These are phyloP conservation scores for Gracilariopsis chorda DNA, from an alignment of 23 red algal species.

Conservation along the genomic window DNA sequence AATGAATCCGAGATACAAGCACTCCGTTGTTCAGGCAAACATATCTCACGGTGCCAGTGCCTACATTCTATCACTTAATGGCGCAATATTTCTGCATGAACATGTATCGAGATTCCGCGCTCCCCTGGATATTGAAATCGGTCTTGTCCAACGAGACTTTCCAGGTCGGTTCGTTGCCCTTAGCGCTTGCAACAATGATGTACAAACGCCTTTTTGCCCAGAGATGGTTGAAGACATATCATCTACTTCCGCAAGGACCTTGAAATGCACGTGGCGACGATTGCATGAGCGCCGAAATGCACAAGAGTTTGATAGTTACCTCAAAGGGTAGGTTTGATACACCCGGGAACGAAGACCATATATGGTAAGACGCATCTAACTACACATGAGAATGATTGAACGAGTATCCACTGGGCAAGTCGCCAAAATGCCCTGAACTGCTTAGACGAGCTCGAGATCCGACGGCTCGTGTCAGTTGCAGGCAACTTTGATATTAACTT, in stretches of 20 bases:
- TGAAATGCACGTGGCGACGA: not conserved
- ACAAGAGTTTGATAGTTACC: not conserved
- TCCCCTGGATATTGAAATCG: slow-evolving; percentile 81
- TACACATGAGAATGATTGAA: too few species aligned
- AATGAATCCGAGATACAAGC: slow-evolving; percentile 31
- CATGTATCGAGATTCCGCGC: slow-evolving; percentile 54
- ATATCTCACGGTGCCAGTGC: slow-evolving; percentile 59
- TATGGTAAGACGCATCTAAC: too few species aligned
- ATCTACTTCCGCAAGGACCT: not conserved
- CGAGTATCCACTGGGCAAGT: too few species aligned
- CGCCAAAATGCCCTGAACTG: too few species aligned
- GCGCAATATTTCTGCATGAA: slow-evolving; percentile 49
- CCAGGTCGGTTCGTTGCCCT: slow-evolving; percentile 64
- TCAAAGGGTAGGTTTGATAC: too few species aligned
- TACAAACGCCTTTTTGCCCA: not conserved
- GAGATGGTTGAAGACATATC: slow-evolving; percentile 25
- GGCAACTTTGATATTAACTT: too few species aligned
- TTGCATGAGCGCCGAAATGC: not conserved
- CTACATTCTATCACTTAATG: slow-evolving; percentile 68
- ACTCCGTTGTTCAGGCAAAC: slow-evolving; percentile 53
- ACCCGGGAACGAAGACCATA: too few species aligned
- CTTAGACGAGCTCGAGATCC: too few species aligned
- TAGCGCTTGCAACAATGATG: slow-evolving; percentile 60
- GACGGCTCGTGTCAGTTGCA: too few species aligned
- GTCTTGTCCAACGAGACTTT: slow-evolving; percentile 54